Evolutionary conservation across 2,329 filamentous ascomycete species (phyloP), one percentile per base, ranked within the genome.

Genomic region (Lachnellula arida): DNA sequence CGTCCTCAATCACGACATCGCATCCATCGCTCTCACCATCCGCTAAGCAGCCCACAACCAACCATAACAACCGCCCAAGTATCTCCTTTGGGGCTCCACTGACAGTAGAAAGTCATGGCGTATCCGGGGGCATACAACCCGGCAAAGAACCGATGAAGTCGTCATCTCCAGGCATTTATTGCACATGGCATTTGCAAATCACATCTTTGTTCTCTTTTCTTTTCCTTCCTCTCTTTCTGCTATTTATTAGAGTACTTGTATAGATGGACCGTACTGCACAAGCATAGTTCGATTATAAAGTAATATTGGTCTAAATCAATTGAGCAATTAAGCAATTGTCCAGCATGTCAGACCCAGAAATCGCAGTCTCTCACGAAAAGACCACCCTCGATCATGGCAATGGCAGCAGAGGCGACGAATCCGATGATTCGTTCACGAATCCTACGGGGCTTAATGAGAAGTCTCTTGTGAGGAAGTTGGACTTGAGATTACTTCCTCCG

Each of bases 391-490:
- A 54, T n/a, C 22, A 54, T 7, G 22, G 9, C 8, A 19, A 44
- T n/a, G 49, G 15, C 28, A 56, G 43, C 8, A 49, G 42, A 11
- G 56, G 37, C 6, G 57, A 51, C 42, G 9, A 55, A 25, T 59
- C 60, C 5, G 57, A 61, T 32, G 63, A 65, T 17, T 57, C 54
- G 3, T 57, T 61, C 34, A 44, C 51, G 1, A 64, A 66, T 49
- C 61, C 61, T 0, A 60, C 58, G 3, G 62, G 58, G 0, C 66
- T 86, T 34, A 78, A 81, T 53, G 84, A 87, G 64, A 79, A 75
- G 42, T 72, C 74, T 0, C 71, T 89, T 2, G 63, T 88, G 6
- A 74, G 84, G 9, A 88, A 81, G 58, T 63, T 84, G 14, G 81
- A 84, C 57, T 60, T 68, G 3, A 72, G 75, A 46, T 70, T 84